Evolutionary conservation across 179 eudicot species (phyloP).

Genomic region (Silene noctiflora): DNA sequence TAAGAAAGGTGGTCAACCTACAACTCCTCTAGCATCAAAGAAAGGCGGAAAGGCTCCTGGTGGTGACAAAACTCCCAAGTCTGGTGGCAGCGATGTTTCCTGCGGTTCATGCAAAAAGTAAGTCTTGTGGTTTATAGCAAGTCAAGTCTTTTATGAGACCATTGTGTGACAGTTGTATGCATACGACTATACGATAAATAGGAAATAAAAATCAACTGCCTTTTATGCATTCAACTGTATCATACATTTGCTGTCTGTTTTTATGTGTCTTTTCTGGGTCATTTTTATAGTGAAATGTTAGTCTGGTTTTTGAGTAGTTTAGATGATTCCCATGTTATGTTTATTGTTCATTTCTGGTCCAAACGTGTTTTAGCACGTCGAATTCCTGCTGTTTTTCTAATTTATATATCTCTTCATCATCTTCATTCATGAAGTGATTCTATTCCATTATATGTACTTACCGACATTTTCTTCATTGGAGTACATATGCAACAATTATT

Average conservation of each 20-base stretch:
- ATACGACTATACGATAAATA: neutral
- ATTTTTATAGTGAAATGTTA: no score
- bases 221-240: no score
- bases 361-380: no score
- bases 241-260: neutral
- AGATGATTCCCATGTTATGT: no score
- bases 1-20: constrained; percentile 32
- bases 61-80: constrained; percentile 34
- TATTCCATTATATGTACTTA: neutral
- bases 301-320: neutral
- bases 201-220: no score
- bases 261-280: no score
- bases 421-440: no score
- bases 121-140: neutral
- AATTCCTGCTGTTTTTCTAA: no score
- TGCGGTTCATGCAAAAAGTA: constrained; percentile 36
- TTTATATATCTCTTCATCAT: no score
- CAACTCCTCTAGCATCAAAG: constrained; percentile 43
- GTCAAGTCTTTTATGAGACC: no score
- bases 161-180: neutral
- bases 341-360: no score
- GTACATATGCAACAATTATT: neutral
- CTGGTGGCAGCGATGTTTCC: constrained; percentile 23
- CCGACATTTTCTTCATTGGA: no score
- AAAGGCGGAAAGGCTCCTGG: constrained; percentile 31